Conservation (phyloP, 257 asterid genomes). For the Solanum tarijense region DNA sequence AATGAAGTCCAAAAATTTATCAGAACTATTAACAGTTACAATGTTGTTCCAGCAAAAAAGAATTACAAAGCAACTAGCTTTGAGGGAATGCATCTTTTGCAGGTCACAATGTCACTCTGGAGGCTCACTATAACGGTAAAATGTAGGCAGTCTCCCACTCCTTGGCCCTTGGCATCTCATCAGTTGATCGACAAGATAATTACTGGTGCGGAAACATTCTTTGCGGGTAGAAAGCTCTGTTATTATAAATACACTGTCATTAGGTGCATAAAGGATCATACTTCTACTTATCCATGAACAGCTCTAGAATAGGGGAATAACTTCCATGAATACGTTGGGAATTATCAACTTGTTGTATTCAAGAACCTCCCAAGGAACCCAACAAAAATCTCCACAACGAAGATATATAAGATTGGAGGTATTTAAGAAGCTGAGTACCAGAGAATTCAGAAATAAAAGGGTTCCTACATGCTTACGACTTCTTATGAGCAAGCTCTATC, state of each 20-base stretch:
- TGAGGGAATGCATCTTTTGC: neutral
- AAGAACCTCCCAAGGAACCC: neutral
- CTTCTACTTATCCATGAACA: neutral
- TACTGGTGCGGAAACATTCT: neutral
- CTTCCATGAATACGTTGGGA: neutral
- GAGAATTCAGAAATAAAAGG: neutral
- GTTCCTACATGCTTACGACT: neutral
- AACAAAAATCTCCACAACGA: neutral
- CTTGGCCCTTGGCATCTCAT: neutral
- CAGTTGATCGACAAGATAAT: neutral
- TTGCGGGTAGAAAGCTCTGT: neutral
- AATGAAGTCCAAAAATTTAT: neutral
- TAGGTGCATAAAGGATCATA: neutral
- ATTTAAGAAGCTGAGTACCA: neutral
- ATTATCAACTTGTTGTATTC: neutral
- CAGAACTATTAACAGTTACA: neutral
- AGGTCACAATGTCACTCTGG: neutral
- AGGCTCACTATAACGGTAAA: neutral
- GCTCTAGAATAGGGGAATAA: neutral
- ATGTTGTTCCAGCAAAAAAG: neutral
- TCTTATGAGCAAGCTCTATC: neutral
- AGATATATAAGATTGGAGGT: neutral
- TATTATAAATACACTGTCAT: neutral
- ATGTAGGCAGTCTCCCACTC: neutral
- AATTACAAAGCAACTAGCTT: neutral